Evolutionary conservation across 306 rosid species (phyloP), one percentile per base, ranked within the genome.

Genomic region (Cicer cuneatum): DNA sequence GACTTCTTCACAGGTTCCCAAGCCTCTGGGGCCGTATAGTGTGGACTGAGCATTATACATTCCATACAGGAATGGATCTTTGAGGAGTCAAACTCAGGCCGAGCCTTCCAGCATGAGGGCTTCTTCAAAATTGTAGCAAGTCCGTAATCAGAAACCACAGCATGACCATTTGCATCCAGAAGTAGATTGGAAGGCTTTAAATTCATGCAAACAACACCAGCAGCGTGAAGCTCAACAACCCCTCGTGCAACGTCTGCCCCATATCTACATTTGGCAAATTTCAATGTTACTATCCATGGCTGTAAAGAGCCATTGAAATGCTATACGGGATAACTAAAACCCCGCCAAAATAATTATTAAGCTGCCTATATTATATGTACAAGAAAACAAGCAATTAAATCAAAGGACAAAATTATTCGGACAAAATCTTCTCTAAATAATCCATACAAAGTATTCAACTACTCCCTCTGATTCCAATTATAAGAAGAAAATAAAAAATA

Each of bases 221-320:
- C 97, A 12, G 99, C 97, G 41, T 94, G 99, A 79, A 94, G 97
- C 80, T 94, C 99, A 74, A 94, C 96, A 67, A 94, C 99, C 59
- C 99, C 99, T 53, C 97, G 86, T 54, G 99, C 95, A 84, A 94
- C 89, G 72, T 94, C 99, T 37, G 97, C 96, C 60, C 99, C 99
- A 43, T 90, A 94, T 86, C 99, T 94, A 84, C 83, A 78, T 80
- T 58, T 56, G 57, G 73, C n/a, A 88, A 81, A 29, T 42, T 41
- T 58, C 76, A 72, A 76, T 41, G 78, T 86, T 82, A 83, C 52
- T 7, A 76, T 19, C 54, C 39, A 8, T 16, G 18, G 45, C 51
- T 61, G 43, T 67, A 43, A 53, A 51, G 49, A 56, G 42, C 46
- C 24, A 53, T 60, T 53, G 40, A 71, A 71, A 45, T 7, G 77